Evolutionary conservation across 345 rosid species (phyloP).

Genomic region (Linum usitatissimum): DNA sequence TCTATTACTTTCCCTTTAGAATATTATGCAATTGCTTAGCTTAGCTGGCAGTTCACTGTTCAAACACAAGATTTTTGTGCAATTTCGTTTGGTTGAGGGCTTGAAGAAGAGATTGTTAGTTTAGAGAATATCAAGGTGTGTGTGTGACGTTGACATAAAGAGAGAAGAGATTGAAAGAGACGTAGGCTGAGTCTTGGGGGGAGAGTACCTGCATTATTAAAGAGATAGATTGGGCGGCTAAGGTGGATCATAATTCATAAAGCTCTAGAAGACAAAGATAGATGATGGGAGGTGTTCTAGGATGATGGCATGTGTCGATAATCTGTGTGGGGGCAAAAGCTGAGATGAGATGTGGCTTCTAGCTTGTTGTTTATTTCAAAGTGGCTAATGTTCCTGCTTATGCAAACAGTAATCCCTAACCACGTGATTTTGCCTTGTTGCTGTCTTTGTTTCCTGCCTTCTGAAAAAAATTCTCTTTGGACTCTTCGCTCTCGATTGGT

Average conservation of each 20-base stretch:
- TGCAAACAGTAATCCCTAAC: slow-evolving; percentile 20
- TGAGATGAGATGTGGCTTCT: not conserved
- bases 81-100: not conserved
- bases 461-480: not conserved
- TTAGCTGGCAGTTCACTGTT: no score
- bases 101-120: not conserved
- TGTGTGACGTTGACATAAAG: not conserved
- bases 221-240: not conserved
- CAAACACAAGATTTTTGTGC: not conserved
- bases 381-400: slow-evolving; percentile 9
- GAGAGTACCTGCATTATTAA: not conserved
- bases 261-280: not conserved
- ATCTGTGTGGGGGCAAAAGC: not conserved
- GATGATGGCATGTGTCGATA: not conserved
- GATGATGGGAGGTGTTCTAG: not conserved
- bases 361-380: slow-evolving; percentile 8
- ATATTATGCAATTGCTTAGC: no score
- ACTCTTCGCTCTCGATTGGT: slow-evolving; percentile 9
- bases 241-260: not conserved
- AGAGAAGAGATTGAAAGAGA: not conserved
- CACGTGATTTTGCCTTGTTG: slow-evolving; percentile 35
- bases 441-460: slow-evolving; percentile 9
- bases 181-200: not conserved
- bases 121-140: not conserved
- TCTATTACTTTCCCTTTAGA: no score